phyloP scores from a whole-genome alignment of 768 basidiomycete species.

The Agaricus blazei region DNA sequence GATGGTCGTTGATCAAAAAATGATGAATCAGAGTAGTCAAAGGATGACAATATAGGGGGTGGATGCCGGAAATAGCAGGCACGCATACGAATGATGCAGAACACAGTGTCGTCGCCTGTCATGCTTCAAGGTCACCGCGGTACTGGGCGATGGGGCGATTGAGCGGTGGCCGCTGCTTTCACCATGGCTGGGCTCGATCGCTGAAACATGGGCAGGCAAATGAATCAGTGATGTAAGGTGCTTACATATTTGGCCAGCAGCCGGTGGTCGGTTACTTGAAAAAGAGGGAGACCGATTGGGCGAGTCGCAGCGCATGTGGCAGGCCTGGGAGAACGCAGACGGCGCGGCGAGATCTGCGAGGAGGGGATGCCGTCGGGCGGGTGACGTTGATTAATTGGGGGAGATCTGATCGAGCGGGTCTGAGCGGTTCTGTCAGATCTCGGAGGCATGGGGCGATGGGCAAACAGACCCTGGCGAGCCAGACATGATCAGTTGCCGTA shows the following conservation, averaged over 20 bases:
- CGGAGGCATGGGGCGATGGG: constrained; percentile 18
- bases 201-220: neutral
- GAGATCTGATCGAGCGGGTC: constrained; percentile 15
- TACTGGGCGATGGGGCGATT: no score
- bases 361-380: no score
- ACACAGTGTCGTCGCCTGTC: no score
- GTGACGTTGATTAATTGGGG: neutral
- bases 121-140: no score
- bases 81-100: no score
- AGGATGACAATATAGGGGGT: no score
- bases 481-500: constrained; percentile 18
- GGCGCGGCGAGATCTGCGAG: no score
- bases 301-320: neutral
- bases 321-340: neutral
- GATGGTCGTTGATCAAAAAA: no score
- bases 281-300: neutral
- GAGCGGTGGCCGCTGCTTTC: no score
- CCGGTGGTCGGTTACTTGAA: constrained; percentile 3
- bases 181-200: no score
- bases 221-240: neutral
- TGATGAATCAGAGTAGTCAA: no score
- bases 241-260: neutral
- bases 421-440: constrained; percentile 35
- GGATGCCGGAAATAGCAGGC: no score
- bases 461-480: constrained; percentile 20